Evolutionary conservation across 2,329 filamentous ascomycete genomes (phyloP).

Genomic region (Aspergillus neoniger): DNA sequence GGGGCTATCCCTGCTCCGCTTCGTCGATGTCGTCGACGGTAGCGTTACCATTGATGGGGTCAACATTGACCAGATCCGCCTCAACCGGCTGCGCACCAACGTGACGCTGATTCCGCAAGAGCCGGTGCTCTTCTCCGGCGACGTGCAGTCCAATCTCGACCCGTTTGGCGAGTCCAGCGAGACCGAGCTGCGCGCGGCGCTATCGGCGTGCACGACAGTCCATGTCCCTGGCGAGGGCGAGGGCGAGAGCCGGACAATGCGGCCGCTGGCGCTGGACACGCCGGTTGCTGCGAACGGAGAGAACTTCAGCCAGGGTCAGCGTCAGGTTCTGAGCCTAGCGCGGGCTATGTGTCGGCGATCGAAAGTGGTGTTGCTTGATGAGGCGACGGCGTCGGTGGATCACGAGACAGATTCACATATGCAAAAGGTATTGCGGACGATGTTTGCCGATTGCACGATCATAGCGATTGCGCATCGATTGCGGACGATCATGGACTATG

Average conservation of each 20-base stretch:
- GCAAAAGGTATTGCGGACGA: conserved; percentile 57
- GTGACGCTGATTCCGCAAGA: conserved; percentile 63
- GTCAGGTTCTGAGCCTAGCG: conserved; percentile 63
- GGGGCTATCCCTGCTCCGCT: conserved; percentile 57
- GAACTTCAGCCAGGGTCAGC: conserved; percentile 56
- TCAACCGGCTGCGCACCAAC: conserved; percentile 54
- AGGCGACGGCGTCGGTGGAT: conserved; percentile 66
- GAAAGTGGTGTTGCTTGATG: conserved; percentile 61
- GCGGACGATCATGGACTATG: conserved; percentile 65
- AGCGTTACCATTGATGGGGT: conserved; percentile 59
- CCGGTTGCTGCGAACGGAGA: conserved; percentile 57
- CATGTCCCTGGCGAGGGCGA: conserved; percentile 28
- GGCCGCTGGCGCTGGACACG: conserved; percentile 48
- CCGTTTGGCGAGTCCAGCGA: conserved; percentile 58
- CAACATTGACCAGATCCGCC: conserved; percentile 56
- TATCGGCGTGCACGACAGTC: conserved; percentile 37
- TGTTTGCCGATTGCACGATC: conserved; percentile 58
- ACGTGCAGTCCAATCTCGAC: conserved; percentile 61
- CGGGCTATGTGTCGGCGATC: conserved; percentile 62
- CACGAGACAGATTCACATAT: conserved; percentile 60
- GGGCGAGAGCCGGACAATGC: conserved; percentile 3
- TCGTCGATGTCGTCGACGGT: conserved; percentile 54
- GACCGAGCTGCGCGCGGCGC: conserved; percentile 39
- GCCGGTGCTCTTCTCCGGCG: conserved; percentile 60
- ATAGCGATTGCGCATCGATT: conserved; percentile 68